phyloP scores from a whole-genome alignment of 345 rosid genomes.

The Cardamine chenopodiifolia region DNA sequence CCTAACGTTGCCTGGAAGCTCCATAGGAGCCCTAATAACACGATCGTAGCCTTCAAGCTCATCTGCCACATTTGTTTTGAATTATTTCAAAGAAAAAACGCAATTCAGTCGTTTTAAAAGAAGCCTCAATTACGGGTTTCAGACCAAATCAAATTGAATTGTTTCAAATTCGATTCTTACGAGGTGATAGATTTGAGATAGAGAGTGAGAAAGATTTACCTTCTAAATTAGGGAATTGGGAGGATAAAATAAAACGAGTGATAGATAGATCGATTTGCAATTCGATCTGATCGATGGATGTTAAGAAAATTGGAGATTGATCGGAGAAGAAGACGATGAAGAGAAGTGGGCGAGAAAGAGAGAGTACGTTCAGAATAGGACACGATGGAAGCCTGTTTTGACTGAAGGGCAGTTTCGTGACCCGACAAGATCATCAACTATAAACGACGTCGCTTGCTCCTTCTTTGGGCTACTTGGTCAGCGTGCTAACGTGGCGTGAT shows the following conservation, averaged over 20 bases:
- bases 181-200: constrained; percentile 13
- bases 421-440: constrained; percentile 37
- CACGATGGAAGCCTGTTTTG: constrained; percentile 34
- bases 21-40: constrained; percentile 43
- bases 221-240: constrained; percentile 29
- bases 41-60: constrained; percentile 39
- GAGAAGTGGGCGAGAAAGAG: neutral
- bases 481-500: constrained; percentile 25
- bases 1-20: constrained; percentile 44
- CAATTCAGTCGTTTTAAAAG: neutral
- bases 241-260: neutral
- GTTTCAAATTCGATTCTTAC: constrained; percentile 7
- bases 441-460: constrained; percentile 42
- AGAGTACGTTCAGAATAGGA: constrained; percentile 34
- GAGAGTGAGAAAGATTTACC: constrained; percentile 37
- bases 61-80: constrained; percentile 17
- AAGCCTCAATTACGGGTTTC: constrained; percentile 9
- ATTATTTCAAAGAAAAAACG: neutral
- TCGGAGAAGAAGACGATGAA: constrained; percentile 36
- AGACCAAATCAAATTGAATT: constrained; percentile 2
- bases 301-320: neutral
- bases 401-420: constrained; percentile 39
- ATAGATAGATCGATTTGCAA: neutral
- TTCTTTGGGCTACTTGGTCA: constrained; percentile 20
- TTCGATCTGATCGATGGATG: constrained; percentile 15